Evolutionary conservation across 1,284 basidiomycete genomes (phyloP), one percentile per base, ranked within the genome.

Genomic region (Ustilago esculenta): DNA sequence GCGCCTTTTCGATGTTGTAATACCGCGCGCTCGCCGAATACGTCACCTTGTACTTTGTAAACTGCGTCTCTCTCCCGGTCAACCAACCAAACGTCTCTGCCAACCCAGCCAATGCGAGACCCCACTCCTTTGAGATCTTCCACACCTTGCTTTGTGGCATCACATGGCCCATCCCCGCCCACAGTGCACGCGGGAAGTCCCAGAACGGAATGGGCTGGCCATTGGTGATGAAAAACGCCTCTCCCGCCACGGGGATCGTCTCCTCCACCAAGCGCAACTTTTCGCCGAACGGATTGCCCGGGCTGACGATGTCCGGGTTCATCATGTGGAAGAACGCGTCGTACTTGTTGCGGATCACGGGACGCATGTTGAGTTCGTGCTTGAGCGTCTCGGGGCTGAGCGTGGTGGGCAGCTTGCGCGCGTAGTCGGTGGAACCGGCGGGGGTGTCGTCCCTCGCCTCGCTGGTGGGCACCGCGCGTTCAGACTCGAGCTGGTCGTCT

Each of bases 141-240:
- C 73, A 73, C 2, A 75, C 57, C 23, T 69, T 69, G 17, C 65
- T 50, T 12, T 52, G 32, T 5, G 71, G 48, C 24, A 72, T 60
- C 6, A 73, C 55, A 34, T 72, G 68, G 14, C 77, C 77, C 53
- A 73, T 59, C 10, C 63, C 87, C 39, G 87, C 85, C 93, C 93
- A 98, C n/a, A 98, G 84, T 3, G 88, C 84, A 9, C 93, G 87
- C 21, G 90, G 87, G 81, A 96, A 90, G 84, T 98, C 94, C 95
- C 95, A 98, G 85, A 98, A 98, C 80, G 91, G 91, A 56, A 91
- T 86, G 1, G 94, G 95, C 82, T 98, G 94, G 67, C 94, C 94
- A 81, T 98, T 98, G 61, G 94, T 96, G 84, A 99, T 92, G 85
- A 95, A 96, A 85, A 96, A 99, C 0, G 86, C 92, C 82, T 98